Base-by-base conservation (phyloP, 441 rosid genomes). In the Populus hybrid region DNA sequence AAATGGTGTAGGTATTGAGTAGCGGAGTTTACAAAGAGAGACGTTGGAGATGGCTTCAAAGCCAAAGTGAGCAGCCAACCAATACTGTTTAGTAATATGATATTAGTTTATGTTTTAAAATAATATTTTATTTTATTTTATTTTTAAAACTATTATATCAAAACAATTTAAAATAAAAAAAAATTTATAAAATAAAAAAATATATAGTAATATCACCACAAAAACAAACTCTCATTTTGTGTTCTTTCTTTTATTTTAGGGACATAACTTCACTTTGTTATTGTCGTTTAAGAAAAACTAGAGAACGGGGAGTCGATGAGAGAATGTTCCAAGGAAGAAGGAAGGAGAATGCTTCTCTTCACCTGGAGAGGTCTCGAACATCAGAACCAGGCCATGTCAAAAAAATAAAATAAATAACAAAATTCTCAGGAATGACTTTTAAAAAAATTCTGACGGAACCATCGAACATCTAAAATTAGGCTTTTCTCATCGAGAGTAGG, bases 11-110 rank as follows among this genome's bases (percentile, higher is more conserved):
- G 42, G 42, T n/a, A 19, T 0, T 18, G 74, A 18, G 73, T 46
- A 69, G 88, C 93, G 93, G 93, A 89, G 91, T 71, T 83, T 79
- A 85, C 92, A 73, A 89, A 65, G 89, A 34, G 9, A 36, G 82
- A 74, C 76, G 82, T 80, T 78, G 82, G 80, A 64, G 72, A 46
- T 67, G 77, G 70, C 73, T 69, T 78, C 21, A 67, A 79, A 75
- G 64, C 38, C 75, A 10, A 76, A 19, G 30, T 9, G 21, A 50
- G 70, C 57, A 61, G 75, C 78, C 86, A 77, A 70, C 85, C 26
- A 76, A 42, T 70, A 9, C 16, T 34, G 8, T 1, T 34, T 34
- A 7, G 36, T 34, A 34, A 34, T 34, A 34, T 34, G 36, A 34
- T 34, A 34, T 34, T 34, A 34, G 36, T 34, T 34, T 34, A 28